Evolutionary conservation across 352 stramenopile genomes (phyloP), one percentile per base, ranked within the genome.

Genomic region (Phytophthora ohioensis): DNA sequence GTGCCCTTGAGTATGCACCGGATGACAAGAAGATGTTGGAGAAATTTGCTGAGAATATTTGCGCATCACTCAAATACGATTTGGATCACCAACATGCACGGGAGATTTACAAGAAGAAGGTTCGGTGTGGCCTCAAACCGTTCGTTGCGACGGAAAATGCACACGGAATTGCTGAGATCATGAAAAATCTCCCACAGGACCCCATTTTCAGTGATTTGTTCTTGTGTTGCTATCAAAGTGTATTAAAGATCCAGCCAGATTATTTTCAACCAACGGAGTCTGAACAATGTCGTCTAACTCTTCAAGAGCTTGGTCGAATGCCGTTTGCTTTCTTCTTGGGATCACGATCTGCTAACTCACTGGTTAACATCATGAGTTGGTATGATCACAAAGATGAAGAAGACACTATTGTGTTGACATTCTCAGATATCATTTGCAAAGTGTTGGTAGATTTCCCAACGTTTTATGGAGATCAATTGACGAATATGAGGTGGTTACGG

Each of bases 21-120:
- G 77, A 94, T 38, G 87, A 96, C 53, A 73, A 81, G 3, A 36
- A 66, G 2, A 91, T 90, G 61, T 68, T 97, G 4, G 79, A 90
- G 36, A 80, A 86, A 32, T 94, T 91, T 67, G 85, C 85, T 0
- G 82, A 92, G 42, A 95, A 95, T 60, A 85, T 95, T 38, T 95
- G 88, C 34, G 82, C 81, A 3, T 93, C 88, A 2, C 77, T 93
- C 7, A 91, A 91, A 61, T 94, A 95, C 60, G 85, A 95, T 51
- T 64, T 94, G 8, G 84, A 94, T 54, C 85, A 93, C 51, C 66
- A 81, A 38, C 76, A 92, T 31, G 84, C 84, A 1, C 76, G 85
- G 11, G 72, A 80, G 7, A 75, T 91, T 56, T 94, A 95, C 80
- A 95, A 95, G 57, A 88, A 91, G 59, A 93, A 93, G 62, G 87